These are phyloP conservation scores for Rhododendron ferrugineum DNA, from an alignment of 148 eudicot species.

Conservation along the genomic window DNA sequence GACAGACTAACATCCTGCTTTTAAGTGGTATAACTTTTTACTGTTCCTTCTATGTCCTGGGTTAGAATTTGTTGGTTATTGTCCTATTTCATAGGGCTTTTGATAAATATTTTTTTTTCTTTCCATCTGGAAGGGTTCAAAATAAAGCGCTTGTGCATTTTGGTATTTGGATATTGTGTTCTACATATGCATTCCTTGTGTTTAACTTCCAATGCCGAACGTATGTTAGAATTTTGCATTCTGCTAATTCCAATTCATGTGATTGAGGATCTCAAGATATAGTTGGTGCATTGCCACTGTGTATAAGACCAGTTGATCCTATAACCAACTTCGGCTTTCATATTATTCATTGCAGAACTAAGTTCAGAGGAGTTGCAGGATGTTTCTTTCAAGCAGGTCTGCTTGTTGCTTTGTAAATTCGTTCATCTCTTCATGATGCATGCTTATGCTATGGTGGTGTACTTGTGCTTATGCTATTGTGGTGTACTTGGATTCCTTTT, in stretches of 20 bases:
- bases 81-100: background rate
- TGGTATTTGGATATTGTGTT: background rate
- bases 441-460: background rate
- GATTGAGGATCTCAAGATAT: background rate
- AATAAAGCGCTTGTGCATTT: background rate
- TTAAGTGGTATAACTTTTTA: background rate
- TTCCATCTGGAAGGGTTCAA: background rate
- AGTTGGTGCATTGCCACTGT: background rate
- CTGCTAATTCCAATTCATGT: background rate
- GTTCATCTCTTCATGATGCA: constrained; percentile 2
- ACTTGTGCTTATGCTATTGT: background rate
- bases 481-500: background rate
- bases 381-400: constrained; percentile 87
- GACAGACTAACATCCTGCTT: background rate
- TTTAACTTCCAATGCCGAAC: background rate
- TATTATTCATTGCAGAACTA: constrained; percentile 51
- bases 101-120: background rate
- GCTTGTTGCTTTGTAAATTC: constrained; percentile 12
- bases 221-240: background rate
- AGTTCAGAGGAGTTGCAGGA: constrained; percentile 81
- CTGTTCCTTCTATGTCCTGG: background rate
- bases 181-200: background rate
- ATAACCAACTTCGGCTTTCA: background rate
- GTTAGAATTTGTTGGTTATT: background rate
- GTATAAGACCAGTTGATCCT: background rate